Evolutionary conservation across 2,329 filamentous ascomycete genomes (phyloP).

Genomic region (Diplodia intermedia): DNA sequence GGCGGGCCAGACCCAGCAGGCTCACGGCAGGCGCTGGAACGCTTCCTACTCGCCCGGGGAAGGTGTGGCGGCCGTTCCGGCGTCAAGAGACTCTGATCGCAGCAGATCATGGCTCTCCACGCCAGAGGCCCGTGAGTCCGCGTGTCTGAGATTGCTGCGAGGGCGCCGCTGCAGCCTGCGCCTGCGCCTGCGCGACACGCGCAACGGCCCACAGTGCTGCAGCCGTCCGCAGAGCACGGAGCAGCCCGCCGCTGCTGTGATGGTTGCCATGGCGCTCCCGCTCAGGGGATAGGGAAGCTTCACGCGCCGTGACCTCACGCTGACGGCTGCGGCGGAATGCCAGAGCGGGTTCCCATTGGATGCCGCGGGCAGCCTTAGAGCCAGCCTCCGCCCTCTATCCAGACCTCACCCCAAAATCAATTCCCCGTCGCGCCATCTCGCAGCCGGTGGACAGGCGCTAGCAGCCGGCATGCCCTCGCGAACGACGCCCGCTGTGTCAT

Average conservation of each 20-base stretch:
- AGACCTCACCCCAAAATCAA: slow-evolving; percentile 13
- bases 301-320: slow-evolving; percentile 1
- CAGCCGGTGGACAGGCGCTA: not conserved
- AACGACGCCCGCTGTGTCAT: no score
- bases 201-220: slow-evolving; percentile 17
- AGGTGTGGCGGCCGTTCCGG: slow-evolving; percentile 25
- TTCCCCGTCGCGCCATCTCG: slow-evolving; percentile 9
- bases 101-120: slow-evolving; percentile 12
- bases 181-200: slow-evolving; percentile 6
- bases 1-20: no score
- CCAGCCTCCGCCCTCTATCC: slow-evolving; percentile 16
- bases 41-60: slow-evolving; percentile 28
- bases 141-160: slow-evolving; percentile 28
- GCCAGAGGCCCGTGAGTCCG: slow-evolving; percentile 20
- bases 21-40: slow-evolving; percentile 5
- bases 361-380: not conserved
- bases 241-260: slow-evolving; percentile 4
- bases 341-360: slow-evolving; percentile 6
- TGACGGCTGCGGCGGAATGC: slow-evolving; percentile 15
- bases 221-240: slow-evolving; percentile 9
- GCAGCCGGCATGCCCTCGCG: not conserved
- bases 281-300: slow-evolving; percentile 22
- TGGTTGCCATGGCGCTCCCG: not conserved
- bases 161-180: slow-evolving; percentile 18
- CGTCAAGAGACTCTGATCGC: slow-evolving; percentile 26